Evolutionary conservation across 2,329 filamentous ascomycete genomes (phyloP).

Genomic region (Apiospora kogelbergensis): DNA sequence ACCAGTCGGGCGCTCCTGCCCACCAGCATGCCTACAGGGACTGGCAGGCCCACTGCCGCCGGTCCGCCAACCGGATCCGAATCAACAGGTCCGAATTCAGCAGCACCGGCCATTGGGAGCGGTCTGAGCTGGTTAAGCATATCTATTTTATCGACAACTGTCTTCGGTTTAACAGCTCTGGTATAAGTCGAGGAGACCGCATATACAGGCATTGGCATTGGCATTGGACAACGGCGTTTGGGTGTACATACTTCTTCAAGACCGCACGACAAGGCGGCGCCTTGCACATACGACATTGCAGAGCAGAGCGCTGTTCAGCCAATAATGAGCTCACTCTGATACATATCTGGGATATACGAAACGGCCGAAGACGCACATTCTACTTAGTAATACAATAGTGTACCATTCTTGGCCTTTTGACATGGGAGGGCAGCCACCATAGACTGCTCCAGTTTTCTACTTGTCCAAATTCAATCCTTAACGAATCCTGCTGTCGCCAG

Average conservation of each 20-base stretch:
- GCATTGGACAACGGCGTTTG: neutral
- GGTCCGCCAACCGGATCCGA: neutral
- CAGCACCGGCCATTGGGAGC: neutral
- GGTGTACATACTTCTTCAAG: neutral
- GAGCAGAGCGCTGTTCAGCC: neutral
- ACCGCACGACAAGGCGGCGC: neutral
- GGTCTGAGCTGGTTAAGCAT: neutral
- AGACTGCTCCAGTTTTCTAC: neutral
- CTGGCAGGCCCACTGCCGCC: neutral
- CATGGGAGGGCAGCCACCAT: neutral
- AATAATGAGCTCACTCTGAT: neutral
- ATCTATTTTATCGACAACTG: neutral
- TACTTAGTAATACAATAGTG: slow-evolving; percentile 36
- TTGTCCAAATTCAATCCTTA: neutral
- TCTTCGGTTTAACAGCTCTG: neutral
- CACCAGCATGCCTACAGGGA: neutral
- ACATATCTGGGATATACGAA: neutral
- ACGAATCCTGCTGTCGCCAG: neutral
- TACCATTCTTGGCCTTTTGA: slow-evolving; percentile 37
- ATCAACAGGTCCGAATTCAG: neutral
- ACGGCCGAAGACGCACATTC: neutral
- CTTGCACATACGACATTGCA: neutral
- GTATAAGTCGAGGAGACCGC: neutral
- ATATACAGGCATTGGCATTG: neutral
- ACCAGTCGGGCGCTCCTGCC: neutral